A percentile compares a stretch with the other conserved stretches of the same genome.
Conservation (phyloP, 2,329 filamentous ascomycete species). For the Aspergillus glaucus region DNA sequence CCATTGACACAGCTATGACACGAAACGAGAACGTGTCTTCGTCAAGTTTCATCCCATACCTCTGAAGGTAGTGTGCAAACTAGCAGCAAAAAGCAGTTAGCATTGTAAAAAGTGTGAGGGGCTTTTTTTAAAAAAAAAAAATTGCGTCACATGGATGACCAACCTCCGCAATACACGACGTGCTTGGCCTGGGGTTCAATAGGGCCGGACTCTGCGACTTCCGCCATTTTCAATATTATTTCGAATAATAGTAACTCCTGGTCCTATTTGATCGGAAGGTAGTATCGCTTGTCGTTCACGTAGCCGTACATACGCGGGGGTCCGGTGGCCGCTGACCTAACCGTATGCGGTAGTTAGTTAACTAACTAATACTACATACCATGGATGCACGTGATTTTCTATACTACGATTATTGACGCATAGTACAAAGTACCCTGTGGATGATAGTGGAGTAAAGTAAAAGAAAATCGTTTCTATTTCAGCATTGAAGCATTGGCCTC, state of each 20-base stretch:
- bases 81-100: slow-evolving; percentile 19
- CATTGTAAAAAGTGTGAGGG: not conserved
- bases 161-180: slow-evolving; percentile 58
- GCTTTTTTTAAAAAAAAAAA: not conserved
- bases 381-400: slow-evolving; percentile 1
- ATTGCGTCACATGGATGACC: slow-evolving; percentile 16
- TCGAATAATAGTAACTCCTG: not conserved
- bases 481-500: too few relatives aligned
- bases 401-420: not conserved
- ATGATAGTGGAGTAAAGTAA: too few relatives aligned
- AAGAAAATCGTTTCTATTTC: too few relatives aligned
- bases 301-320: not conserved
- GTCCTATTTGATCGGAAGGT: not conserved
- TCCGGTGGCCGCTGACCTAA: not conserved
- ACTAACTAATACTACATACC: not conserved
- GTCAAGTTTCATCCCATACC: slow-evolving; percentile 42
- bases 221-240: slow-evolving; percentile 22
- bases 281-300: not conserved
- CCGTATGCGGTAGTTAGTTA: not conserved
- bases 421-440: not conserved
- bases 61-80: slow-evolving; percentile 62
- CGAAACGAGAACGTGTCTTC: not conserved
- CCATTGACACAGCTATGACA: not conserved
- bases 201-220: slow-evolving; percentile 26
- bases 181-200: slow-evolving; percentile 46